Evolutionary conservation across 495 filamentous ascomycete species (phyloP).

Genomic region (Trichoderma reesei): DNA sequence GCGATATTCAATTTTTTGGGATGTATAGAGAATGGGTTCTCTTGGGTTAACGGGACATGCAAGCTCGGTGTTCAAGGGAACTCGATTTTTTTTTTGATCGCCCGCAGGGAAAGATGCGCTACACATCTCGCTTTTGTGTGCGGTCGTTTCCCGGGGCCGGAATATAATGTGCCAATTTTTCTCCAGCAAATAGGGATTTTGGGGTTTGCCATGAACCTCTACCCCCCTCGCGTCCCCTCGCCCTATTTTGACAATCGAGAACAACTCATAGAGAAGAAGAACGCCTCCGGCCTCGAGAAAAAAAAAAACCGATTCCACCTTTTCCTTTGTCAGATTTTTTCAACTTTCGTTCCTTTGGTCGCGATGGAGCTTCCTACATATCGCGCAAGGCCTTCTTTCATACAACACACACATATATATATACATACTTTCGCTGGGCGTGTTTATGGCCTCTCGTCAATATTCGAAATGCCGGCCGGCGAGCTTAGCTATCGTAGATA

Average conservation of each 20-base stretch:
- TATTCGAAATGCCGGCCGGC: conserved; percentile 16
- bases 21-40: conserved; percentile 9
- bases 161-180: conserved; percentile 9
- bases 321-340: neutral
- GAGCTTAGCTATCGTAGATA: conserved; percentile 13
- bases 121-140: conserved; percentile 5
- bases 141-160: neutral
- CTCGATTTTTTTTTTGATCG: conserved; percentile 8
- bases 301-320: conserved; percentile 1
- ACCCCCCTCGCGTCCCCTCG: neutral
- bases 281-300: neutral
- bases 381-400: conserved; percentile 9
- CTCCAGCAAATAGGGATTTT: conserved; percentile 7
- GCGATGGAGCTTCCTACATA: neutral
- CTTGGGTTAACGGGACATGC: conserved; percentile 9
- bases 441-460: conserved; percentile 32
- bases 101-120: conserved; percentile 5
- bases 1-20: neutral
- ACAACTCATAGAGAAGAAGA: neutral
- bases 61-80: conserved; percentile 8
- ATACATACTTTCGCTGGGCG: no score
- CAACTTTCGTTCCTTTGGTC: neutral
- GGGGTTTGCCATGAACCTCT: neutral
- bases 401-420: conserved; percentile 10
- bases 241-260: conserved; percentile 1